These are phyloP conservation scores for Dalbergia cultrata DNA, from an alignment of 306 rosid species.

Conservation along the genomic window DNA sequence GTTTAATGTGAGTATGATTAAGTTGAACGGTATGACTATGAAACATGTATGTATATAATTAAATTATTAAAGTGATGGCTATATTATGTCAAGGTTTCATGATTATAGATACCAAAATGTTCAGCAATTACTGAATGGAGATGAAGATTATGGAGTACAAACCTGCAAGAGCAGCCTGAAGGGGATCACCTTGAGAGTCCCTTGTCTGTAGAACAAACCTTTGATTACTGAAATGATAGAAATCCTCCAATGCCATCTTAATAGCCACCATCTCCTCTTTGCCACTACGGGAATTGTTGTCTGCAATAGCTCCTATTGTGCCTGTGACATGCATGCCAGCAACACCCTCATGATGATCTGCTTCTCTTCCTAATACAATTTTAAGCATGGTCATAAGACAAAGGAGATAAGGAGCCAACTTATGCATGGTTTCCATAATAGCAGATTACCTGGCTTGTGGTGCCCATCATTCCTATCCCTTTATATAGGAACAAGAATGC, in stretches of 20 bases:
- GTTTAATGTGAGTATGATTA: too few relatives aligned
- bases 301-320: constrained; percentile 52
- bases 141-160: not conserved
- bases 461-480: not conserved
- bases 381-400: not conserved
- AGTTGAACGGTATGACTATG: too few relatives aligned
- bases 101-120: too few relatives aligned
- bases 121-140: not conserved
- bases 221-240: constrained; percentile 35
- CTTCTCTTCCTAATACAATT: not conserved
- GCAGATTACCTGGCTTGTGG: not conserved
- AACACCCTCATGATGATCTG: too few relatives aligned
- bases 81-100: not conserved
- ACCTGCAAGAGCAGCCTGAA: constrained; percentile 60
- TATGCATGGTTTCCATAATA: constrained; percentile 17
- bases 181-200: constrained; percentile 52
- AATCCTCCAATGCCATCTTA: constrained; percentile 56
- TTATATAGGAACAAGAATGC: not conserved
- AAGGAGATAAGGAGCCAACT: not conserved
- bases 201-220: constrained; percentile 37
- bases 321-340: not conserved
- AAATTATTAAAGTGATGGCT: not conserved
- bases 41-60: too few relatives aligned
- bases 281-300: constrained; percentile 52
- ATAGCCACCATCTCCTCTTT: constrained; percentile 54